phyloP scores from a whole-genome alignment of 1,284 basidiomycete species.

The Cryptococcus depauperatus region DNA sequence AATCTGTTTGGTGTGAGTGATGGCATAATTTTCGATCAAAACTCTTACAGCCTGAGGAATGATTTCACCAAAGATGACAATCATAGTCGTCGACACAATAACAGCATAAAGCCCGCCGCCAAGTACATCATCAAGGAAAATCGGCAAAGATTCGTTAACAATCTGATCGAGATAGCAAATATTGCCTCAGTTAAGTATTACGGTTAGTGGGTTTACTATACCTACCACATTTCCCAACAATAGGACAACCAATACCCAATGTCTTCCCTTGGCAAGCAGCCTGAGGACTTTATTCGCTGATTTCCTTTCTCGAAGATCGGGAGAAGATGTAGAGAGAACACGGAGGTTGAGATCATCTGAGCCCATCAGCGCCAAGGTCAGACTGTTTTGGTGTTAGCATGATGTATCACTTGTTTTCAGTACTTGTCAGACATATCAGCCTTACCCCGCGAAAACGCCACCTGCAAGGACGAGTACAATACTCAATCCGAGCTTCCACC shows the following conservation, averaged over 20 bases:
- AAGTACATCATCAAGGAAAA: conserved; percentile 79
- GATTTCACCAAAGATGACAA: conserved; percentile 66
- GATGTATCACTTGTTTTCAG: background rate
- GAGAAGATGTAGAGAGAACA: conserved; percentile 72
- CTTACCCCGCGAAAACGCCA: conserved; percentile 78
- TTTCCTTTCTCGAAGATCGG: conserved; percentile 56
- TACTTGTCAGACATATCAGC: too few species aligned
- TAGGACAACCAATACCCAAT: conserved; percentile 90
- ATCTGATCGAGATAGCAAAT: conserved; percentile 53
- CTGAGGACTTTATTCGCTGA: conserved; percentile 68
- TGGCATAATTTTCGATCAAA: background rate
- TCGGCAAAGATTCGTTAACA: conserved; percentile 81
- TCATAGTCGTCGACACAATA: conserved; percentile 71
- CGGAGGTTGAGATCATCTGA: conserved; percentile 86
- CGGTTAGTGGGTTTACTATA: conserved; percentile 7
- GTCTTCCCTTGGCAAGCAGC: conserved; percentile 72
- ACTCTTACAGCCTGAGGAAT: conserved; percentile 58
- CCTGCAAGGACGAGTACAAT: conserved; percentile 62
- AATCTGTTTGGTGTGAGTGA: too few species aligned
- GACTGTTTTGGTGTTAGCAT: conserved; percentile 27
- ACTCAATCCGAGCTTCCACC: conserved; percentile 61
- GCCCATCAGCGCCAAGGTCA: conserved; percentile 90
- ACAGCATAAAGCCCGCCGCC: conserved; percentile 77
- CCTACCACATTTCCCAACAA: conserved; percentile 76
- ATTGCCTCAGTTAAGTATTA: too few species aligned